These are phyloP conservation scores for Colletotrichum kahawae DNA, from an alignment of 2,329 filamentous ascomycete species.

Conservation along the genomic window DNA sequence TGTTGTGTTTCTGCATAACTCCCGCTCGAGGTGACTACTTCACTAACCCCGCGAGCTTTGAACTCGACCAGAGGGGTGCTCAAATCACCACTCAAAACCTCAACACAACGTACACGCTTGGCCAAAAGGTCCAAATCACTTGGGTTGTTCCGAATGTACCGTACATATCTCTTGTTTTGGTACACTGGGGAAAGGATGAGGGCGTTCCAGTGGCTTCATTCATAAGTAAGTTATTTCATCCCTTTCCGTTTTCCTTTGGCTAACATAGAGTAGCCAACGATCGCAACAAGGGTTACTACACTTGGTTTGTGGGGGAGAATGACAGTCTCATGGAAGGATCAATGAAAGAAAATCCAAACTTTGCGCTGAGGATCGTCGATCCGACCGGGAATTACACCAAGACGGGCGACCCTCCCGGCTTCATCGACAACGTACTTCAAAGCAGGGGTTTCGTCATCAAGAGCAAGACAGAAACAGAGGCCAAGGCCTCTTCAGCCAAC, in stretches of 20 bases:
- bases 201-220: slow-evolving; percentile 1
- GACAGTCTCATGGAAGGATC: background rate
- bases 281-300: slow-evolving; percentile 1
- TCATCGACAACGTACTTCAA: slow-evolving; percentile 9
- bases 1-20: background rate
- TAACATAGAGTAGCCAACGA: background rate
- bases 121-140: slow-evolving; percentile 1
- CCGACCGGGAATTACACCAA: slow-evolving; percentile 5
- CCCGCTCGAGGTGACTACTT: background rate
- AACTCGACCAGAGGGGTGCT: background rate
- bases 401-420: background rate
- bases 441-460: slow-evolving; percentile 4
- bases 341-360: background rate
- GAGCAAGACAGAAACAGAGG: background rate
- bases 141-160: slow-evolving; percentile 2
- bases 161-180: slow-evolving; percentile 6
- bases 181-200: slow-evolving; percentile 3
- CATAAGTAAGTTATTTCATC: background rate
- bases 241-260: background rate
- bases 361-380: background rate
- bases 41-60: slow-evolving; percentile 14
- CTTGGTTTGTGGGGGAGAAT: slow-evolving; percentile 1
- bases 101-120: background rate
- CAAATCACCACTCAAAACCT: background rate
- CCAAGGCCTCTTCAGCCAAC: background rate